Evolutionary conservation across 805 yeast species (phyloP).

Genomic region (Candida ipomoeae): DNA sequence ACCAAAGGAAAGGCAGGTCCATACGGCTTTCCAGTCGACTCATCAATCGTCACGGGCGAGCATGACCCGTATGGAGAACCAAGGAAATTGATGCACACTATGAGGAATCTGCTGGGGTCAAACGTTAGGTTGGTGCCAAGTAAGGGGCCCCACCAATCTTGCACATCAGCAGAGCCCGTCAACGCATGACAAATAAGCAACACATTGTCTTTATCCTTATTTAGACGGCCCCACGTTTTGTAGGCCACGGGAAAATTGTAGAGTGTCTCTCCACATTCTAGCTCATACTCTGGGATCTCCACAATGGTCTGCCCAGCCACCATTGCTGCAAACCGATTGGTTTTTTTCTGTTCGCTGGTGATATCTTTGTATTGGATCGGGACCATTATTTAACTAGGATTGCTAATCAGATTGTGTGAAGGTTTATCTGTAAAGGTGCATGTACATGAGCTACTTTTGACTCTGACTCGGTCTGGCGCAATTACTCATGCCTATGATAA

Average conservation of each 20-base stretch:
- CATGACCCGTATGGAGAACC: conserved; percentile 97
- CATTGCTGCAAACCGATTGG: conserved; percentile 65
- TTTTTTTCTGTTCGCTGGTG: conserved; percentile 41
- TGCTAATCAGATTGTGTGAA: not conserved
- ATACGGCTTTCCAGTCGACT: conserved; percentile 68
- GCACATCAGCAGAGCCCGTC: conserved; percentile 92
- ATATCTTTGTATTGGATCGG: conserved; percentile 30
- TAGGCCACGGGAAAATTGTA: conserved; percentile 84
- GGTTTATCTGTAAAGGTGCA: not conserved
- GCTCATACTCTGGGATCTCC: conserved; percentile 63
- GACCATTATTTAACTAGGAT: not conserved
- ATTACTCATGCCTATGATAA: conserved; percentile 10
- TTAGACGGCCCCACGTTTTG: conserved; percentile 91
- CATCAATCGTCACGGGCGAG: conserved; percentile 80
- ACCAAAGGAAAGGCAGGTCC: conserved; percentile 96
- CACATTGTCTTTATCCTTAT: conserved; percentile 65
- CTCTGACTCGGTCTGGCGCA: conserved; percentile 3
- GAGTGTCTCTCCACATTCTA: conserved; percentile 80
- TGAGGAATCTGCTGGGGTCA: conserved; percentile 83
- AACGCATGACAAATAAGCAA: conserved; percentile 93
- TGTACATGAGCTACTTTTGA: not conserved
- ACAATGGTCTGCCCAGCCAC: conserved; percentile 77
- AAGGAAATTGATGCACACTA: conserved; percentile 84
- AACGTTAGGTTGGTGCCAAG: conserved; percentile 83
- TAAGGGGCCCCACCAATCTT: conserved; percentile 99